Evolutionary conservation across 2,329 filamentous ascomycete genomes (phyloP).

Genomic region (Sclerotinia subarctica): DNA sequence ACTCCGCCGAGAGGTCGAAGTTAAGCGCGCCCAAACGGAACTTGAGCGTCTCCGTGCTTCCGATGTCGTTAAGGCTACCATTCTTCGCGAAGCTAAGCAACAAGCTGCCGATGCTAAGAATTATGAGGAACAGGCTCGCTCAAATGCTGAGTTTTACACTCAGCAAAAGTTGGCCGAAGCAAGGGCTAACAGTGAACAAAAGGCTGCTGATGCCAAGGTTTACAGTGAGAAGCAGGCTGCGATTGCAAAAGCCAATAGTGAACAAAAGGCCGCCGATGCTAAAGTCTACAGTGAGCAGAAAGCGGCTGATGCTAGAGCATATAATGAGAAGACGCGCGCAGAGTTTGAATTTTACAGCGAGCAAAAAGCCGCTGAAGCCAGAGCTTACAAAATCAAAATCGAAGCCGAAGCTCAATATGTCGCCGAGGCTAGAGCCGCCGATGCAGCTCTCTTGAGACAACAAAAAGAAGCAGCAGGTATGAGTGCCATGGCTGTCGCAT

Average conservation of each 20-base stretch:
- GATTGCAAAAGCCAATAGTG: constrained; percentile 37
- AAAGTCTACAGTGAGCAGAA: constrained; percentile 43
- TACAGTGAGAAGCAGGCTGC: constrained; percentile 53
- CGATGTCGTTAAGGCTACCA: constrained; percentile 75
- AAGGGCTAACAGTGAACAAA: constrained; percentile 33
- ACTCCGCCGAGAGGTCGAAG: constrained; percentile 72
- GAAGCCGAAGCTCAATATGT: constrained; percentile 42
- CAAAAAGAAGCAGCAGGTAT: constrained; percentile 77
- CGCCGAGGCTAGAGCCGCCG: constrained; percentile 48
- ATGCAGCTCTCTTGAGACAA: constrained; percentile 57
- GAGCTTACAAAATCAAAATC: constrained; percentile 46
- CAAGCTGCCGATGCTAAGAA: constrained; percentile 64
- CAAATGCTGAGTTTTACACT: constrained; percentile 47
- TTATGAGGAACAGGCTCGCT: constrained; percentile 59
- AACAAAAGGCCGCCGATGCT: constrained; percentile 46
- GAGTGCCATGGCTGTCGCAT: constrained; percentile 75
- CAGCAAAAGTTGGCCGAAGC: constrained; percentile 25
- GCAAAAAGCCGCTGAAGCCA: constrained; percentile 53
- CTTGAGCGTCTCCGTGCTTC: constrained; percentile 74
- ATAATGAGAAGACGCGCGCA: constrained; percentile 35
- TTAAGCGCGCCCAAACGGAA: constrained; percentile 74
- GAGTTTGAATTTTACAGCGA: constrained; percentile 42
- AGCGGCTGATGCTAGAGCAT: constrained; percentile 51
- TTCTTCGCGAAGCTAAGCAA: constrained; percentile 64
- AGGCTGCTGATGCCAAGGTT: constrained; percentile 63